Percentiles rank a stretch among this genome's conserved stretches.
These are phyloP conservation scores for Metschnikowia cubensis DNA, from an alignment of 805 yeast genomes.

Conservation along the genomic window DNA sequence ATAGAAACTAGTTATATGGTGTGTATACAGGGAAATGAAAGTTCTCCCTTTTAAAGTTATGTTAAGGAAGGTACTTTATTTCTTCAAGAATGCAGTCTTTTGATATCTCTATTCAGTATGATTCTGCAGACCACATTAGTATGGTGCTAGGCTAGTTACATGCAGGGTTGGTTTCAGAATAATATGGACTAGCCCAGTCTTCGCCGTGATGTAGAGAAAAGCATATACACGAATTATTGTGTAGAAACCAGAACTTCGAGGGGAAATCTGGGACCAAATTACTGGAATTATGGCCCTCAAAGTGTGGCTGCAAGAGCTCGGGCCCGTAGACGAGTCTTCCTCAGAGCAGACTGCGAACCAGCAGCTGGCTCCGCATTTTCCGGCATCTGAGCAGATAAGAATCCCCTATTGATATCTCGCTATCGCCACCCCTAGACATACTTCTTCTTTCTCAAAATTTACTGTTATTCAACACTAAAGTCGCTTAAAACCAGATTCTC, in stretches of 20 bases:
- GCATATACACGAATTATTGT: neutral
- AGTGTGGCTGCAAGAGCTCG: neutral
- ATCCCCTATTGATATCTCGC: neutral
- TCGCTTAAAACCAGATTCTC: neutral
- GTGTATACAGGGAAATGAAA: too few species aligned
- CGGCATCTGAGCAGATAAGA: conserved; percentile 3
- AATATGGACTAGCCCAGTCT: too few species aligned
- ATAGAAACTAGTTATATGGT: too few species aligned
- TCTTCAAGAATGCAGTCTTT: too few species aligned
- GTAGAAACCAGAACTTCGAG: neutral
- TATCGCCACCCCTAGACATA: conserved; percentile 1
- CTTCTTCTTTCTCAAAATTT: neutral
- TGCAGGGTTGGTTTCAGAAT: too few species aligned
- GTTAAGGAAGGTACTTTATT: too few species aligned
- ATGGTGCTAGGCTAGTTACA: too few species aligned
- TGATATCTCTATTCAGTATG: too few species aligned
- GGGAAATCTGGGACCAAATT: neutral
- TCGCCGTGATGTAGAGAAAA: too few species aligned
- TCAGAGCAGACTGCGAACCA: neutral
- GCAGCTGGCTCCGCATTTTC: conserved; percentile 6
- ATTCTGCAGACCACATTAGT: too few species aligned
- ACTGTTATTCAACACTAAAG: neutral
- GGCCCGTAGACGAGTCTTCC: neutral
- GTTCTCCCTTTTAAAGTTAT: too few species aligned
- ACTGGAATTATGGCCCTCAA: neutral